These are phyloP conservation scores for Vishniacozyma victoriae DNA, from an alignment of 768 basidiomycete genomes.

Conservation along the genomic window DNA sequence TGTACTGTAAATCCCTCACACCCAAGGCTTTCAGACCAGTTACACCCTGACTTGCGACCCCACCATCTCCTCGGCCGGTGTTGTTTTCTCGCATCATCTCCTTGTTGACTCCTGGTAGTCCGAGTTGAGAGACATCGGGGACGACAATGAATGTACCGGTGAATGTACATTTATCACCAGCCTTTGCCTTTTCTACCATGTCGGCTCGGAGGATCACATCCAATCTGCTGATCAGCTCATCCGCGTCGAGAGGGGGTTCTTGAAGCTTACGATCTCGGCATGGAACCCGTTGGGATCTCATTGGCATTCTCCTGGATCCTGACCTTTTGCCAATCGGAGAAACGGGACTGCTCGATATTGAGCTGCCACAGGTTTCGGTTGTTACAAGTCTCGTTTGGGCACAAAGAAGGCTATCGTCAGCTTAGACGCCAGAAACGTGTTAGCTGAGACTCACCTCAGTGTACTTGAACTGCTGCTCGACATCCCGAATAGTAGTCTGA, in stretches of 20 bases:
- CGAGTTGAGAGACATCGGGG: conserved; percentile 93
- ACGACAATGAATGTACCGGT: conserved; percentile 98
- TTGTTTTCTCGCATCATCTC: conserved; percentile 82
- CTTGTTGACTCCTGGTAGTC: conserved; percentile 88
- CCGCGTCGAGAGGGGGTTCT: neutral
- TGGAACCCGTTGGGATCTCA: conserved; percentile 95
- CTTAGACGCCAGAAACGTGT: neutral
- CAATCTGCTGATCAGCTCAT: conserved; percentile 52
- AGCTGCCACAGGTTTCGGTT: conserved; percentile 88
- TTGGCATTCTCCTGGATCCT: conserved; percentile 98
- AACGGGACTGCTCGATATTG: conserved; percentile 90
- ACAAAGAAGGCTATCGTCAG: conserved; percentile 69
- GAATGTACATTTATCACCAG: conserved; percentile 97
- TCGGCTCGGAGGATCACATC: conserved; percentile 94
- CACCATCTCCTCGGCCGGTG: conserved; percentile 57
- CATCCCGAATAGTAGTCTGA: conserved; percentile 74
- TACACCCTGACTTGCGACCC: conserved; percentile 61
- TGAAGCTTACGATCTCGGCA: conserved; percentile 64
- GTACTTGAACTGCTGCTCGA: conserved; percentile 99
- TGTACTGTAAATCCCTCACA: conserved; percentile 92
- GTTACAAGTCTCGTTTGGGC: conserved; percentile 89
- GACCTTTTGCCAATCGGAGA: conserved; percentile 99
- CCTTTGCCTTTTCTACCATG: conserved; percentile 96
- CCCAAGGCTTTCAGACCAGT: conserved; percentile 90
- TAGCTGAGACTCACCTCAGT: conserved; percentile 63